A percentile compares a stretch with the other conserved stretches of the same genome.
phyloP scores from a whole-genome alignment of 345 rosid genomes.

The Geranium rotundifolium region DNA sequence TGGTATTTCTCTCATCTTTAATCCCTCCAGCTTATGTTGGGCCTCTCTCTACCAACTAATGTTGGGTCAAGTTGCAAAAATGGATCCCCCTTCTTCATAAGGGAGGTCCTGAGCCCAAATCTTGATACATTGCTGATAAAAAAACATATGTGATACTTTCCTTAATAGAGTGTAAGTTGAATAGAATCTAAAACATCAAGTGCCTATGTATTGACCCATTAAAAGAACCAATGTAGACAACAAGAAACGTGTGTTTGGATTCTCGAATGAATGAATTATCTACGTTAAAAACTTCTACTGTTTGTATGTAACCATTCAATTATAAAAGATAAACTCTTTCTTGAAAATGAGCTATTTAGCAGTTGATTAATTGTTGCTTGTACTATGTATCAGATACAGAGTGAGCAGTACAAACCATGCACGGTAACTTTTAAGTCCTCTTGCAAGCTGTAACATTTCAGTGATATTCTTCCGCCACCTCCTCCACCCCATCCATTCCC shows the following conservation, averaged over 20 bases:
- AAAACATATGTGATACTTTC: too few species aligned
- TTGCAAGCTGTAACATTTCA: conserved; percentile 93
- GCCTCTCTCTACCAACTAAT: too few species aligned
- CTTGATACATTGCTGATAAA: too few species aligned
- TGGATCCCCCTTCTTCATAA: too few species aligned
- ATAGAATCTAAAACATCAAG: too few species aligned
- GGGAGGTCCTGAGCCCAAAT: too few species aligned
- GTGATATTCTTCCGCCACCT: conserved; percentile 93
- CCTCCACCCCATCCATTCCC: conserved; percentile 97
- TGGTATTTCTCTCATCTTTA: too few species aligned
- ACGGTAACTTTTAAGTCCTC: conserved; percentile 75
- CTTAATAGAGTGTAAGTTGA: too few species aligned
- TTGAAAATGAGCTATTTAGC: conserved; percentile 18
- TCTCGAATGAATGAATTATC: background rate
- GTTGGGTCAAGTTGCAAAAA: too few species aligned
- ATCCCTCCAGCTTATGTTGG: too few species aligned
- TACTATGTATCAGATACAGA: conserved; percentile 13
- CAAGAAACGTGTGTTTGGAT: background rate
- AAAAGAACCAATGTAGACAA: background rate
- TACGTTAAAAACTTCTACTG: background rate
- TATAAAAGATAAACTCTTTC: conserved; percentile 12
- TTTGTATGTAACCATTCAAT: background rate
- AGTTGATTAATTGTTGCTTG: conserved; percentile 14
- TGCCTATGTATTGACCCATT: background rate
- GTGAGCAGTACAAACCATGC: conserved; percentile 63